These are phyloP conservation scores for Ogataea pini DNA, from an alignment of 805 yeast genomes.

Conservation along the genomic window DNA sequence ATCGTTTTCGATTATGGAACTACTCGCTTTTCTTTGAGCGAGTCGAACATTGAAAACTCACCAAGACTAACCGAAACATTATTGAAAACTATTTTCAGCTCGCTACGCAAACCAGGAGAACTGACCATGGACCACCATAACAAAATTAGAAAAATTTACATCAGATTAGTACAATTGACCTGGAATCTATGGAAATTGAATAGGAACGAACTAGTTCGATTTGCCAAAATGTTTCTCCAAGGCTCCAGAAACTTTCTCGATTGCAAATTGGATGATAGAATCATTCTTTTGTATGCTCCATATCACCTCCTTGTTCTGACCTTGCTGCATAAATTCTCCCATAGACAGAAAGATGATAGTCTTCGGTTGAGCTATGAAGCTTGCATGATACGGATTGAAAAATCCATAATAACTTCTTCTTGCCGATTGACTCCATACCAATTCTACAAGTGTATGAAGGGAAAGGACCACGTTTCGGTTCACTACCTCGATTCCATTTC, in stretches of 20 bases:
- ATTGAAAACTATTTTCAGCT: conserved; percentile 11
- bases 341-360: conserved; percentile 7
- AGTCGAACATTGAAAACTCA: conserved; percentile 11
- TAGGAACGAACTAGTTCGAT: conserved; percentile 11
- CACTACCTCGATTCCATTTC: conserved; percentile 26
- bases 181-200: conserved; percentile 24
- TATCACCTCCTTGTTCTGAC: conserved; percentile 24
- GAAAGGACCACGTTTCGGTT: conserved; percentile 9
- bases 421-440: conserved; percentile 22
- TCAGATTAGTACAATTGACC: conserved; percentile 26
- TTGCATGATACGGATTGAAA: conserved; percentile 9
- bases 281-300: conserved; percentile 23
- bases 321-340: conserved; percentile 20
- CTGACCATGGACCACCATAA: conserved; percentile 8
- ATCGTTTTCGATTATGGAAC: conserved; percentile 20
- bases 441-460: conserved; percentile 18
- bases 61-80: conserved; percentile 16
- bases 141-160: conserved; percentile 27
- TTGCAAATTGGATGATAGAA: conserved; percentile 7
- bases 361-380: conserved; percentile 9
- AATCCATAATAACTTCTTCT: conserved; percentile 15
- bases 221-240: conserved; percentile 21
- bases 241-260: conserved; percentile 15
- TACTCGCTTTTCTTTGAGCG: conserved; percentile 17
- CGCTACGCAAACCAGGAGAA: conserved; percentile 3